These are phyloP conservation scores for Dujonia santamariae DNA, from an alignment of 1,139 yeast genomes.

Conservation along the genomic window DNA sequence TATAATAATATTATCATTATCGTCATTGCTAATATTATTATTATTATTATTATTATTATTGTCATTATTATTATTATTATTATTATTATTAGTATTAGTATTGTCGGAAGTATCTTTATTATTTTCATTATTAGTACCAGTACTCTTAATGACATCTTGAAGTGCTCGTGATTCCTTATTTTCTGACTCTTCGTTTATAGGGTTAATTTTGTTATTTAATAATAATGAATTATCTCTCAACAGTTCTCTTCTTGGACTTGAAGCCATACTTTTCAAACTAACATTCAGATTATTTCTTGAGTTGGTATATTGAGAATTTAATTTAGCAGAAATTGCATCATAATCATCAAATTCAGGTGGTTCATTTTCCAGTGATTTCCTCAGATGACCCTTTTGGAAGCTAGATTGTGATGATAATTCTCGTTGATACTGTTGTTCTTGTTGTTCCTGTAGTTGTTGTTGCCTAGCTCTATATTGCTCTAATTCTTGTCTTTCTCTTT, in stretches of 20 bases:
- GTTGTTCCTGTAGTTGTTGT: slow-evolving; percentile 26
- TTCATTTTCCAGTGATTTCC: slow-evolving; percentile 11
- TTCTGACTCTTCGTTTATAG: too few relatives aligned
- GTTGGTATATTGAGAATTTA: slow-evolving; percentile 51
- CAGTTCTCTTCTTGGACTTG: slow-evolving; percentile 11
- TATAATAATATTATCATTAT: slow-evolving; percentile 10
- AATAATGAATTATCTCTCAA: too few relatives aligned
- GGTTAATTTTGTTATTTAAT: too few relatives aligned
- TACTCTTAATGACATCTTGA: too few relatives aligned
- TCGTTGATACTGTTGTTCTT: slow-evolving; percentile 12
- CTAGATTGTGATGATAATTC: slow-evolving; percentile 12
- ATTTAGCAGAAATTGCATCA: slow-evolving; percentile 56
- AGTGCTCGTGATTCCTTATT: too few relatives aligned
- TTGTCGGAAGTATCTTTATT: too few relatives aligned
- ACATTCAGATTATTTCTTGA: slow-evolving; percentile 4
- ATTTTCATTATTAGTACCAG: too few relatives aligned
- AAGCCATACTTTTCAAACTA: slow-evolving; percentile 1
- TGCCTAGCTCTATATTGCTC: slow-evolving; percentile 15
- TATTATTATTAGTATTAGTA: too few relatives aligned
- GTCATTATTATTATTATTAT: too few relatives aligned
- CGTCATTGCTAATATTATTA: too few relatives aligned
- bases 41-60: too few relatives aligned
- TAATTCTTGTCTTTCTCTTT: slow-evolving; percentile 12
- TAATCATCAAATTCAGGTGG: slow-evolving; percentile 52
- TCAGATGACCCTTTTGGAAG: slow-evolving; percentile 13